These are phyloP conservation scores for Huntiella abstrusa DNA, from an alignment of 2,329 filamentous ascomycete genomes.

Conservation along the genomic window DNA sequence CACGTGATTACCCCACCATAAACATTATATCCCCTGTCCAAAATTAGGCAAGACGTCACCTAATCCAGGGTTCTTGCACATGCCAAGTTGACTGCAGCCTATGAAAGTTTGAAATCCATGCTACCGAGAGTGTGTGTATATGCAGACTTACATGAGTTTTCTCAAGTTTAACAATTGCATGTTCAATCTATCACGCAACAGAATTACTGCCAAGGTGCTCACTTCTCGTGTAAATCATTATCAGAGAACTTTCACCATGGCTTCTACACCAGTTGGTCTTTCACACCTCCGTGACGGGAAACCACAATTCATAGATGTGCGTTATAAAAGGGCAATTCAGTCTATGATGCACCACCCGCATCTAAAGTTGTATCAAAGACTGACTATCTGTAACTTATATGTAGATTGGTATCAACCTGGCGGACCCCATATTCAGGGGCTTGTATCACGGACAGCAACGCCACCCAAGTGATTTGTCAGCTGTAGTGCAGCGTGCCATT, in stretches of 20 bases:
- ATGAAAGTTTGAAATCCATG: no score
- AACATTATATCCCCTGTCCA: no score
- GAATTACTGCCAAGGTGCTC: no score
- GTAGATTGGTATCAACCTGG: slow-evolving; percentile 84
- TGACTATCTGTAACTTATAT: not conserved
- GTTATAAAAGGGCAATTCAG: slow-evolving; percentile 13
- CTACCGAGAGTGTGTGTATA: no score
- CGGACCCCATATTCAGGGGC: slow-evolving; percentile 78
- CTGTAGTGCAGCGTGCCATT: slow-evolving; percentile 59
- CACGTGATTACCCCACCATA: slow-evolving; percentile 3
- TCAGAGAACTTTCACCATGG: not conserved
- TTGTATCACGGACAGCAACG: slow-evolving; percentile 60
- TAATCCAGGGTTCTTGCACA: no score
- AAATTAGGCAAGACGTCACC: no score
- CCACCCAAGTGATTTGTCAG: slow-evolving; percentile 54
- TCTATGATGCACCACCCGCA: not conserved
- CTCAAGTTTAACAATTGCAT: not conserved
- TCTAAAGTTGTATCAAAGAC: not conserved
- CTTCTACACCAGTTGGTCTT: not conserved
- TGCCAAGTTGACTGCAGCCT: no score
- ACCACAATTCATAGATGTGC: slow-evolving; percentile 44
- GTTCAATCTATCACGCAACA: not conserved
- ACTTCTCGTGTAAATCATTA: not conserved
- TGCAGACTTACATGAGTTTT: no score
- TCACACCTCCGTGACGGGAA: slow-evolving; percentile 6